phyloP scores from a whole-genome alignment of 495 filamentous ascomycete genomes.

The Trypethelium eluteriae region DNA sequence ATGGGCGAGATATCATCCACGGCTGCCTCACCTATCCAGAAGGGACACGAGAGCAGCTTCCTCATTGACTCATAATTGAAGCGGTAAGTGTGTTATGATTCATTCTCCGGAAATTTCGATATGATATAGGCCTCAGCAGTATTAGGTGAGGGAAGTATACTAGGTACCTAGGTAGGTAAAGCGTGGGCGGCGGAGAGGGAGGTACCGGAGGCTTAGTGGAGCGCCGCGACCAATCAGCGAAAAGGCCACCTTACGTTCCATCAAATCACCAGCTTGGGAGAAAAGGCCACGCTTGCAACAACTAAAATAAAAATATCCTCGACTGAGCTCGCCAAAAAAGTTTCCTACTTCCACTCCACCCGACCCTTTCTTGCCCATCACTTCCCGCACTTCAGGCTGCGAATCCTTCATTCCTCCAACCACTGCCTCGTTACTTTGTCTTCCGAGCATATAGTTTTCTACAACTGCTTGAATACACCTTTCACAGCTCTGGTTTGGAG shows the following conservation, averaged over 20 bases:
- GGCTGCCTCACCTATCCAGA: background rate
- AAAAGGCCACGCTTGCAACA: constrained; percentile 12
- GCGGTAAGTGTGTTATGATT: background rate
- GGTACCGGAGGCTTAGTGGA: background rate
- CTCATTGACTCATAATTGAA: background rate
- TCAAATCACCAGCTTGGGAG: background rate
- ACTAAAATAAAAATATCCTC: constrained; percentile 10
- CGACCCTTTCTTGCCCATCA: background rate
- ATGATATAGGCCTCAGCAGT: no score
- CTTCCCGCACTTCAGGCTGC: background rate
- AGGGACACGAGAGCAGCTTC: background rate
- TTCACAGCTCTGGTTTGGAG: background rate
- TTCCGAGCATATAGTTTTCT: background rate
- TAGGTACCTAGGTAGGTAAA: background rate
- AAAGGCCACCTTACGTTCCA: constrained; percentile 11
- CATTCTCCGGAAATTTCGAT: background rate
- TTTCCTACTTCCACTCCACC: background rate
- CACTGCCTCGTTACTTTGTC: background rate
- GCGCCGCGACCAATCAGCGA: background rate
- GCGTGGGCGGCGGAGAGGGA: background rate
- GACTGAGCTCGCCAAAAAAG: background rate
- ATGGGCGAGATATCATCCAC: background rate
- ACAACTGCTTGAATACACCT: background rate
- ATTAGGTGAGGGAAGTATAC: no score
- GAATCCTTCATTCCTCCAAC: background rate